These are phyloP conservation scores for Penicillium bovifimosum DNA, from an alignment of 495 filamentous ascomycete genomes.

Conservation along the genomic window DNA sequence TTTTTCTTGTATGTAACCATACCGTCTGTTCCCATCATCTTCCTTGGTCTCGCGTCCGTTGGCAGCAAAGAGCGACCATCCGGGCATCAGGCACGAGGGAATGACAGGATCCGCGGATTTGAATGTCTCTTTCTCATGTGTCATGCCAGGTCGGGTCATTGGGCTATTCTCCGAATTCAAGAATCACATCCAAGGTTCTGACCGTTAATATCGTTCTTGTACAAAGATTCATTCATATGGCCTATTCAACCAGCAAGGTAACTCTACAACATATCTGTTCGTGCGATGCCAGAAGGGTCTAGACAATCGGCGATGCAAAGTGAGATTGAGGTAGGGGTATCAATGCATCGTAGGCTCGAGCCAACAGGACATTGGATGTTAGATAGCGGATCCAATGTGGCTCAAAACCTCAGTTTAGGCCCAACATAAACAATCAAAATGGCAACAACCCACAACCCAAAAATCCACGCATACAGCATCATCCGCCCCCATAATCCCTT, in stretches of 20 bases:
- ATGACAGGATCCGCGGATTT: conserved; percentile 33
- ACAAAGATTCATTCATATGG: not conserved
- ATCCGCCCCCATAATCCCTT: conserved; percentile 83
- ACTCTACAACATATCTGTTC: no score
- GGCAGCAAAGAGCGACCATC: conserved; percentile 23
- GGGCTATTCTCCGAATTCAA: conserved; percentile 34
- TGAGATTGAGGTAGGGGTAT: not conserved
- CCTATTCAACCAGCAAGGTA: not conserved
- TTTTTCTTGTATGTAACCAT: conserved; percentile 39
- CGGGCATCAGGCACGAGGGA: conserved; percentile 28
- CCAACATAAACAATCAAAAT: conserved; percentile 71
- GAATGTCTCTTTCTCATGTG: conserved; percentile 42
- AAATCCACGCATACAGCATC: conserved; percentile 78
- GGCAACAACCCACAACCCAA: conserved; percentile 67
- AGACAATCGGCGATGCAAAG: not conserved
- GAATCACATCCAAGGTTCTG: conserved; percentile 29
- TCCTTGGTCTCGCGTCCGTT: conserved; percentile 30
- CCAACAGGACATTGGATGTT: no score
- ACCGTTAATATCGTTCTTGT: conserved; percentile 10
- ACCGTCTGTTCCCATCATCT: conserved; percentile 29
- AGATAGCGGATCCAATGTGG: not conserved
- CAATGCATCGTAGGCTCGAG: not conserved
- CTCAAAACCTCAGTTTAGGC: conserved; percentile 79
- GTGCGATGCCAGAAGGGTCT: not conserved
- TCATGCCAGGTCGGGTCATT: conserved; percentile 40